Evolutionary conservation across 208 protist genomes (phyloP).

Genomic region (Trypanosoma scelopori): DNA sequence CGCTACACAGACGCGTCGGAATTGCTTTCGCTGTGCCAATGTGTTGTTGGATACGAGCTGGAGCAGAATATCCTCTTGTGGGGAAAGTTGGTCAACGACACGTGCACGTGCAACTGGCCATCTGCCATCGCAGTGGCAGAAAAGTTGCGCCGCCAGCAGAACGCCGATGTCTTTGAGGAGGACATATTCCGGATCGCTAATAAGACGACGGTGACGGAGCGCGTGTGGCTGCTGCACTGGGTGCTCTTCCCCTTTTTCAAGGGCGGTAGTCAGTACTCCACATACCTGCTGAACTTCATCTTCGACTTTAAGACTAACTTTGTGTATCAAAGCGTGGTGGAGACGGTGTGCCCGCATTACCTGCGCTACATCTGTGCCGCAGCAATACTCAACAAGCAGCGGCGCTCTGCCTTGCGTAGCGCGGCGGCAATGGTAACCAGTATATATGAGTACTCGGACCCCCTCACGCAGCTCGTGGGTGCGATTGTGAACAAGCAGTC

Average conservation of each 20-base stretch:
- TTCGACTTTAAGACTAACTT: slow-evolving; percentile 73
- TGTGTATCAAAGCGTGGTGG: slow-evolving; percentile 79
- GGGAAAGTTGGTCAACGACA: slow-evolving; percentile 89
- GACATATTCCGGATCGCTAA: slow-evolving; percentile 60
- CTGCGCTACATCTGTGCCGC: slow-evolving; percentile 90
- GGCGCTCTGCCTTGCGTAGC: slow-evolving; percentile 65
- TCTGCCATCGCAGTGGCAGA: slow-evolving; percentile 74
- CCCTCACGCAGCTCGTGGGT: slow-evolving; percentile 76
- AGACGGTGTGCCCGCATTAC: slow-evolving; percentile 90
- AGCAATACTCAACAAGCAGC: slow-evolving; percentile 75
- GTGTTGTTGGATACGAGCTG: slow-evolving; percentile 77
- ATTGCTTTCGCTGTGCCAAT: slow-evolving; percentile 80
- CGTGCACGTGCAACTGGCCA: slow-evolving; percentile 79
- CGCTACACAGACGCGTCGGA: slow-evolving; percentile 80
- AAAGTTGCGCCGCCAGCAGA: slow-evolving; percentile 71
- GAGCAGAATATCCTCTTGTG: slow-evolving; percentile 66
- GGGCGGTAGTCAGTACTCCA: slow-evolving; percentile 74
- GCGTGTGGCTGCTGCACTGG: slow-evolving; percentile 91
- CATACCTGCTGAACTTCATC: slow-evolving; percentile 79
- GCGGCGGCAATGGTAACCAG: slow-evolving; percentile 61
- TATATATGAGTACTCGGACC: slow-evolving; percentile 88
- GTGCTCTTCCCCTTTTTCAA: slow-evolving; percentile 93
- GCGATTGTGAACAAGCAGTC: slow-evolving; percentile 61
- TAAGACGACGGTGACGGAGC: slow-evolving; percentile 64
- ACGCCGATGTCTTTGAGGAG: slow-evolving; percentile 53